Conservation (phyloP, 2,329 filamentous ascomycete genomes). For the Apiospora phragmitis region DNA sequence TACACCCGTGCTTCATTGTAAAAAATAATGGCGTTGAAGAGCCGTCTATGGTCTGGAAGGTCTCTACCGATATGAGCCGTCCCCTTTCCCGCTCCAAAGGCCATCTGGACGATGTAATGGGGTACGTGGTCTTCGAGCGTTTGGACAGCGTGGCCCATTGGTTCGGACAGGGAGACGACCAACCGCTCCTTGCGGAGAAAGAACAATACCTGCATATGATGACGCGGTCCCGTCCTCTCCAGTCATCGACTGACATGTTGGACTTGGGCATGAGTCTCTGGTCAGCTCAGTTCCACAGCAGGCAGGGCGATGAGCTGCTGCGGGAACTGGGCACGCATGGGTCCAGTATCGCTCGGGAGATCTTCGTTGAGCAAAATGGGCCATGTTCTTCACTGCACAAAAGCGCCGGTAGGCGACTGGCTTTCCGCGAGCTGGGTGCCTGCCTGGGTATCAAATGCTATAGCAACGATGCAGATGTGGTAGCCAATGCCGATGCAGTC, state of each 20-base stretch:
- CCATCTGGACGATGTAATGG: conserved; percentile 56
- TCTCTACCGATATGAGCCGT: conserved; percentile 47
- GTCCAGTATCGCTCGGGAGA: not conserved
- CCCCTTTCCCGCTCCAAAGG: conserved; percentile 52
- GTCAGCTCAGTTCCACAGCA: conserved; percentile 54
- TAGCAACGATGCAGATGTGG: conserved; percentile 29
- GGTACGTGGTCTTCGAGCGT: conserved; percentile 50
- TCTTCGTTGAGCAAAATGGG: not conserved
- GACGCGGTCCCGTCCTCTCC: conserved; percentile 38
- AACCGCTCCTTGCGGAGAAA: conserved; percentile 47
- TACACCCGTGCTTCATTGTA: conserved; percentile 53
- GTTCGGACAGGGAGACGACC: conserved; percentile 22
- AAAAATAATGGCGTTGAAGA: conserved; percentile 12
- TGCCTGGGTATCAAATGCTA: conserved; percentile 47
- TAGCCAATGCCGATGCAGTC: conserved; percentile 26
- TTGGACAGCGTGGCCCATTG: conserved; percentile 42
- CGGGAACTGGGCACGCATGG: not conserved
- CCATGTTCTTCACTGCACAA: conserved; percentile 24
- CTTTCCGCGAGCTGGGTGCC: conserved; percentile 57
- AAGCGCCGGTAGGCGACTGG: conserved; percentile 31
- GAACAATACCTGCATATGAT: conserved; percentile 51
- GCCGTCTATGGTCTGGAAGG: conserved; percentile 55
- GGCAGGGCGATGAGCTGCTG: not conserved
- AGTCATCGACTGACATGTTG: conserved; percentile 49
- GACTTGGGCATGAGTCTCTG: conserved; percentile 62